A percentile compares a stretch with the other conserved stretches of the same genome.
Conservation (phyloP, 1,284 basidiomycete species). For the Ustilago shanxiensis region DNA sequence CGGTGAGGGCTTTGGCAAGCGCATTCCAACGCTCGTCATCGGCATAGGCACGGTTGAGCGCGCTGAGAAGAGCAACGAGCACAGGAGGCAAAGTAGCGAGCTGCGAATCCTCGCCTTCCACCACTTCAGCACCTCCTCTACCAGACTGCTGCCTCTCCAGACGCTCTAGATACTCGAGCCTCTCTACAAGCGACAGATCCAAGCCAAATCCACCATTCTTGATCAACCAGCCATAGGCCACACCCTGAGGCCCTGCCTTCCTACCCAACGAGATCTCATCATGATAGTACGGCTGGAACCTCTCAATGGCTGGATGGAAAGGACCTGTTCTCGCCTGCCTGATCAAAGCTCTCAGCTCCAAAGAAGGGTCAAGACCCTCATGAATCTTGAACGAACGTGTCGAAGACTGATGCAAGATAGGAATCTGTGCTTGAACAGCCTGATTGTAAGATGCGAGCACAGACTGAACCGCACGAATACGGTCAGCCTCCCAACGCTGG, state of each 20-base stretch:
- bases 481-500: conserved; percentile 64
- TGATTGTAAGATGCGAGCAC: conserved; percentile 55
- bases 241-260: conserved; percentile 29
- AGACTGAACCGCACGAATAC: conserved; percentile 61
- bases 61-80: conserved; percentile 78
- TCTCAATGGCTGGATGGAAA: conserved; percentile 60
- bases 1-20: conserved; percentile 13
- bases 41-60: conserved; percentile 78
- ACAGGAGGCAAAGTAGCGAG: conserved; percentile 77
- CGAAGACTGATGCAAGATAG: conserved; percentile 40
- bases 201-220: conserved; percentile 66
- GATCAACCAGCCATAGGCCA: conserved; percentile 39
- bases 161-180: conserved; percentile 52
- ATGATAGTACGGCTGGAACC: conserved; percentile 68
- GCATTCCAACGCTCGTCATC: conserved; percentile 71
- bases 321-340: conserved; percentile 57
- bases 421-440: conserved; percentile 30
- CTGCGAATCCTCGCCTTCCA: conserved; percentile 6
- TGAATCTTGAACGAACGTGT: conserved; percentile 36
- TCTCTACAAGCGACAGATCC: conserved; percentile 54
- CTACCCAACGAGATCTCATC: conserved; percentile 59
- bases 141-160: conserved; percentile 45
- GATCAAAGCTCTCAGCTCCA: conserved; percentile 55
- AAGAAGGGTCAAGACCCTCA: conserved; percentile 31
- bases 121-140: not conserved